Base-by-base conservation (phyloP, 202 grass and related monocot genomes). In the Eragrostis tef region DNA sequence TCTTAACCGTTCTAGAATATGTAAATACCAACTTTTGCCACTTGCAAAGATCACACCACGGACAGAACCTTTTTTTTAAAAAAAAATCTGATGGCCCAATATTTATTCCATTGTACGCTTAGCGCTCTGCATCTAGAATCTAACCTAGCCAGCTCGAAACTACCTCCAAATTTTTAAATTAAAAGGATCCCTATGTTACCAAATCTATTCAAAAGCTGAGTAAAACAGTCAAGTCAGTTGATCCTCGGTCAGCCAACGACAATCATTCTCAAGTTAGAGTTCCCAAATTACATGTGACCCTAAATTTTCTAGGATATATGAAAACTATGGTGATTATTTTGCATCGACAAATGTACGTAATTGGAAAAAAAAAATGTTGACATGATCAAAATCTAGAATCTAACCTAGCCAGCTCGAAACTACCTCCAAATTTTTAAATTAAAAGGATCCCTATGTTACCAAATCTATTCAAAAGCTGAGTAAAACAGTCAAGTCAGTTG, bases 1-100 rank as follows among this genome's bases (percentile, higher is more conserved):
- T 74, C 27, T 59, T 79, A 79, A 79, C 80, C 49, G 86, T 84
- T 79, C 67, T 66, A 83, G 67, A 66, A 70, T 78, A 87, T 73
- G 73, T 58, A 67, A 71, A 73, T 58, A 67, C n/a, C 49, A 19
- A 43, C 86, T 79, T 80, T 79, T 20, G 48, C 86, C 86, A 87
- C 86, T 87, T 78, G 86, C 74, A 39, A 50, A 34, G 12, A 66
- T 66, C 73, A 87, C 85, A 87, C 66, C 63, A 19, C 50, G 5
- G 13, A 0, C 50, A 15, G 5, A 17, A 17, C 2, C 34, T 0
- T 39, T 3, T 39, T 39, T 53, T 75, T 79, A 71, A n/a, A n/a
- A n/a, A n/a, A n/a, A n/a, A n/a, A 27, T 52, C 29, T 48, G 34
- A 87, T 71, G 58, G 64, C 36, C 53, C 70, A 45, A 66, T 26